Percentiles rank a stretch among this genome's conserved stretches.
Evolutionary conservation across 768 basidiomycete genomes (phyloP).

Genomic region (Lentinula lateritia): DNA sequence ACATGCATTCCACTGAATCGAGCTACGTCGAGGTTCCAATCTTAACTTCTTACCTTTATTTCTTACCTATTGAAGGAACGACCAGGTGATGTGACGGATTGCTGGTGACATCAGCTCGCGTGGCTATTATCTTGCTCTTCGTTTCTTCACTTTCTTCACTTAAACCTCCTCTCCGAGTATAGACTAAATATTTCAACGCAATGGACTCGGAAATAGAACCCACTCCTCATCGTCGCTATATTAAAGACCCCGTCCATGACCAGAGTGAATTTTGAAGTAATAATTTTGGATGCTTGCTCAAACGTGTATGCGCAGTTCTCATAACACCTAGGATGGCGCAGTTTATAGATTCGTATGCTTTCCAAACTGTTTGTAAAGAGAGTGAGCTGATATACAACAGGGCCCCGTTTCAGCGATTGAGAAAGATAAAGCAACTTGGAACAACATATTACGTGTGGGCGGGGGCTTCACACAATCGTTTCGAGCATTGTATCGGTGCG

Average conservation of each 20-base stretch:
- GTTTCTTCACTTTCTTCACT: background rate
- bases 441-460: slow-evolving; percentile 73
- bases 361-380: background rate
- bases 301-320: slow-evolving; percentile 24
- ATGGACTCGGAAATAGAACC: background rate
- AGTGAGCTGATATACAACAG: slow-evolving; percentile 14
- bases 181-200: too few relatives aligned
- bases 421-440: slow-evolving; percentile 77
- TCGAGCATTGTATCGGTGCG: slow-evolving; percentile 80
- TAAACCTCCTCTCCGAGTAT: too few relatives aligned
- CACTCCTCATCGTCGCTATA: background rate
- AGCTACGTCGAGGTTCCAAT: too few relatives aligned
- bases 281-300: slow-evolving; percentile 8
- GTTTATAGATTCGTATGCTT: slow-evolving; percentile 67
- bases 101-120: background rate
- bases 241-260: slow-evolving; percentile 38
- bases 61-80: background rate
- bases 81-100: background rate
- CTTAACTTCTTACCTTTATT: too few relatives aligned
- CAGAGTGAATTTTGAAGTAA: slow-evolving; percentile 23
- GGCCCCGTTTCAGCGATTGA: slow-evolving; percentile 59
- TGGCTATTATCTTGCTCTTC: background rate
- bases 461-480: slow-evolving; percentile 74
- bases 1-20: too few relatives aligned
- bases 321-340: slow-evolving; percentile 26